Percentiles rank a stretch among this genome's conserved stretches.
phyloP scores from a whole-genome alignment of 352 stramenopile species.

The Elongisporangium undulatum region DNA sequence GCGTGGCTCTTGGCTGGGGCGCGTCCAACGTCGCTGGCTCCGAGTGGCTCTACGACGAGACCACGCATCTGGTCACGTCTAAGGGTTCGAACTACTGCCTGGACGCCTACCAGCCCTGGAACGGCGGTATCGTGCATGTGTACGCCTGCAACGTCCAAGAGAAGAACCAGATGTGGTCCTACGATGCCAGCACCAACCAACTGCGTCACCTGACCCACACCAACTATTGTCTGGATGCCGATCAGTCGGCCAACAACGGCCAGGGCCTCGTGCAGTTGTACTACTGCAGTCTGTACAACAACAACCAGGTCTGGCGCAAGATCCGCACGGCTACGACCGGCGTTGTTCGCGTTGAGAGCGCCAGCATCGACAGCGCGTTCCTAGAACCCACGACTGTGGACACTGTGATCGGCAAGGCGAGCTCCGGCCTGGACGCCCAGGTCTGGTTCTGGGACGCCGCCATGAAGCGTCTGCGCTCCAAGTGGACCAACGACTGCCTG shows the following conservation, averaged over 20 bases:
- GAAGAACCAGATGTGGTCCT: conserved; percentile 37
- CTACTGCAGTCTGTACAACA: conserved; percentile 46
- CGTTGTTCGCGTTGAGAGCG: conserved; percentile 20
- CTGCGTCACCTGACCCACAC: conserved; percentile 34
- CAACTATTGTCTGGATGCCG: conserved; percentile 58
- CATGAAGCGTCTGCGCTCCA: conserved; percentile 30
- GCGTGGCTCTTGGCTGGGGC: conserved; percentile 19
- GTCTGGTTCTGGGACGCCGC: conserved; percentile 49
- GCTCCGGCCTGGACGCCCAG: conserved; percentile 15
- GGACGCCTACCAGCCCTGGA: conserved; percentile 52
- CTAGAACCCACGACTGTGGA: conserved; percentile 27
- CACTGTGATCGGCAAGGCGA: conserved; percentile 19
- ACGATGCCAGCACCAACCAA: conserved; percentile 33
- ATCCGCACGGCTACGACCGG: conserved; percentile 19
- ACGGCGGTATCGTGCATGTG: conserved; percentile 40
- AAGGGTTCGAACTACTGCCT: conserved; percentile 48
- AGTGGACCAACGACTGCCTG: conserved; percentile 45
- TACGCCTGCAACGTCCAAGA: conserved; percentile 29
- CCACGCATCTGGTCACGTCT: conserved; percentile 32
- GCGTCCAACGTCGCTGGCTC: conserved; percentile 16
- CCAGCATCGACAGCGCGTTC: conserved; percentile 15
- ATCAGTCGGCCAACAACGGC: conserved; percentile 29
- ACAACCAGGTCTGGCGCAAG: conserved; percentile 52
- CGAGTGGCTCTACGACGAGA: conserved; percentile 37
- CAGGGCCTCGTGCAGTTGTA: conserved; percentile 35